Evolutionary conservation across 2,329 filamentous ascomycete genomes (phyloP), one percentile per base, ranked within the genome.

Genomic region (Trichophyton rubrum): DNA sequence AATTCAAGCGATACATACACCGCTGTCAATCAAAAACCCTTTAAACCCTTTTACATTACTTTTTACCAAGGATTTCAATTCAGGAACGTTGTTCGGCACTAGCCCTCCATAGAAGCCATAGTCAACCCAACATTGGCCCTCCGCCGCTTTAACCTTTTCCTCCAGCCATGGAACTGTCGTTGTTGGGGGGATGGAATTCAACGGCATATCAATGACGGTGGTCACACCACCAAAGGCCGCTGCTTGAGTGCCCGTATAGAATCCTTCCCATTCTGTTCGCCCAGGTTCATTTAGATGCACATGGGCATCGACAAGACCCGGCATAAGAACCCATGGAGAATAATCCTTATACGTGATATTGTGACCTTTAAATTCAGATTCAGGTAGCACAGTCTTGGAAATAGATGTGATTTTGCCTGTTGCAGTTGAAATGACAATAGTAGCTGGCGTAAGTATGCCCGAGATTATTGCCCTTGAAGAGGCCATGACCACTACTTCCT

Each of bases 41-140:
- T 99, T 99, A 81, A 99, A 97, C 11, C 93, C 93, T 65, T 91
- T 82, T 9, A 97, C 92, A 59, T 93, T 93, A 45, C 85, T 87
- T 61, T 89, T 82, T 0, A 97, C 88, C 3, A 99, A 79, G 0
- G 85, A 86, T 67, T 89, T 84, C 60, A 99, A 77, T 68, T 97
- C 85, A 9, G 82, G 74, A 11, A 85, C 82, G 70, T 99, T 99
- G 1, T 92, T 93, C 2, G 93, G 93, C 56, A 99, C 85, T 43
- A 97, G 85, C 35, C 93, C 93, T 27, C 93, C 93, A 71, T 97
- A 97, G 74, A 99, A 97, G 33, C 90, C 93, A n/a, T 97, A 91
- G 68, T 97, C 93, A 27, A 97, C 90, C 92, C 92, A 99, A 75
- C 92, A 96, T 75, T 97, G 87, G 38, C 88, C 90, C 63, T 82